Base-by-base conservation (phyloP, 345 rosid species). In the Gossypium mustelinum region DNA sequence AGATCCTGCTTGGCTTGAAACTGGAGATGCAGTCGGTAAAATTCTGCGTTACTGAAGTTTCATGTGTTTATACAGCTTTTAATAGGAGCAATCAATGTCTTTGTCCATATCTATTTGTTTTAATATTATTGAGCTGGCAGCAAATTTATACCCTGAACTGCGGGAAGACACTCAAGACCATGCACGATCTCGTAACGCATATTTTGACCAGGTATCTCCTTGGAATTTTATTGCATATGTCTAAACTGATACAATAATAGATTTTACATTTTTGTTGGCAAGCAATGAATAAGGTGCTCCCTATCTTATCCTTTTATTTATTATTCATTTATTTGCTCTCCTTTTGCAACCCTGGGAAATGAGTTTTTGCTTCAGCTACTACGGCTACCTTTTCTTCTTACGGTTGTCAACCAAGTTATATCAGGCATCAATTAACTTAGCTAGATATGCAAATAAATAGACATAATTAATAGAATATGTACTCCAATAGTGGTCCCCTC, bases 1-100 rank as follows among this genome's bases (percentile, higher is more conserved):
- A 74, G 76, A 97, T 82, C 98, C 98, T 79, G 84, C 86, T 43
- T 96, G 97, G 99, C 91, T 92, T 79, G 98, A 96, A 84, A 96
- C 99, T 27, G 98, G 98, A 77, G 98, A 96, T 75, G 89, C 97
- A 68, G 98, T 96, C 74, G 99, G 98, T 95, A 95, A 86, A 79
- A 67, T 84, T 81, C 82, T 76, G 77, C 78, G 75, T 75, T 56
- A 70, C 74, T 77, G 44, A 77, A 73, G 50, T 83, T 34, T 77
- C 78, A 79, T 79, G 75, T 70, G 65, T 74, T 79, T 79, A 18
- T 77, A 55, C 51, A 44, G 20, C 8, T 54, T 75, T 66, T 43
- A 39, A 4, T 65, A 43, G 65, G 56, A 73, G 43, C n/a, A 1
- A 58, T 73, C 44, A 65, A 52, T 16, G 45, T 22, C 59, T 51